These are phyloP conservation scores for Aspergillus sp. DNA, from an alignment of 2,329 filamentous ascomycete species.

Conservation along the genomic window DNA sequence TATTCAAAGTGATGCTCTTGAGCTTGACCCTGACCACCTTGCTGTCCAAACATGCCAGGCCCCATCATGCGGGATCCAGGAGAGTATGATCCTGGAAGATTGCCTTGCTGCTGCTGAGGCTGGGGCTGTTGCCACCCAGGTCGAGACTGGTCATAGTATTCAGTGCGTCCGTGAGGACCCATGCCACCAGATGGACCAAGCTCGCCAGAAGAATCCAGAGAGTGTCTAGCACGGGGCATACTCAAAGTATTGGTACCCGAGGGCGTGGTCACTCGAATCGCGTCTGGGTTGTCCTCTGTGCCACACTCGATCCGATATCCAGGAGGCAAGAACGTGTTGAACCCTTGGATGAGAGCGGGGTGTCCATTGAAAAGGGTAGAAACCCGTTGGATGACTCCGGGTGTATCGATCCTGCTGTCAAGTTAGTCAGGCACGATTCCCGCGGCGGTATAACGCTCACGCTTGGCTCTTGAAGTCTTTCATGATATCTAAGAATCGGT, in stretches of 20 bases:
- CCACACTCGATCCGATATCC: constrained; percentile 97
- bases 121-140: constrained; percentile 36
- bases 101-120: constrained; percentile 33
- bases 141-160: constrained; percentile 45
- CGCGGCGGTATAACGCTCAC: constrained; percentile 53
- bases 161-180: constrained; percentile 35
- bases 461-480: constrained; percentile 99
- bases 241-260: constrained; percentile 96
- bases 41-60: constrained; percentile 39
- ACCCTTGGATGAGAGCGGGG: constrained; percentile 92
- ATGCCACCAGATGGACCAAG: constrained; percentile 34
- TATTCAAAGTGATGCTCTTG: constrained; percentile 49
- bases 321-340: constrained; percentile 95
- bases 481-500: constrained; percentile 97
- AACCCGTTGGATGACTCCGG: constrained; percentile 93
- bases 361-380: constrained; percentile 95
- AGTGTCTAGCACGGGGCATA: constrained; percentile 55
- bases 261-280: constrained; percentile 93
- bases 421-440: constrained; percentile 15
- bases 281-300: constrained; percentile 88
- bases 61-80: constrained; percentile 42
- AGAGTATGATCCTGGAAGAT: constrained; percentile 42
- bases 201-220: constrained; percentile 38
- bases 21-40: constrained; percentile 38
- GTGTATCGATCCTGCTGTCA: constrained; percentile 76